These are phyloP conservation scores for Piper betle DNA, from an alignment of 164 flowering plant genomes.

Conservation along the genomic window DNA sequence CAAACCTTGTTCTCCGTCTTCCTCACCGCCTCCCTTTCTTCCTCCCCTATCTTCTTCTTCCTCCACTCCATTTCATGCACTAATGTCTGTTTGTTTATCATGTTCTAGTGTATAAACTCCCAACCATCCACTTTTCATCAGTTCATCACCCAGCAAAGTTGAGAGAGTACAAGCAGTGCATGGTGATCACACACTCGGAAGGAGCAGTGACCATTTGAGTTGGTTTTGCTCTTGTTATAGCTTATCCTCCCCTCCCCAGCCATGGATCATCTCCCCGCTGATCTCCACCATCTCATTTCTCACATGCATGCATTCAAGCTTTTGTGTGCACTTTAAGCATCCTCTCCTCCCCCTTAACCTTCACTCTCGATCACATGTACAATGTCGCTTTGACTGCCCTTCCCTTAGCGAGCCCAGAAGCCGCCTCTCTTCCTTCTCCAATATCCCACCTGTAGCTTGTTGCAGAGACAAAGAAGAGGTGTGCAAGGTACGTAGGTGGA, in stretches of 20 bases:
- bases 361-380: slow-evolving; percentile 39
- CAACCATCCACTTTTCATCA: neutral
- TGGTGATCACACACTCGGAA: neutral
- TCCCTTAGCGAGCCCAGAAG: slow-evolving; percentile 2
- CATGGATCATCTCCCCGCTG: slow-evolving; percentile 1
- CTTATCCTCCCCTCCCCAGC: neutral
- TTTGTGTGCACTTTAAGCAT: slow-evolving; percentile 41
- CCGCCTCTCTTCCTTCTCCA: slow-evolving; percentile 7
- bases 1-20: no score
- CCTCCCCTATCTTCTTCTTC: neutral
- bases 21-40: no score
- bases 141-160: neutral
- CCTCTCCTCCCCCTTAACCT: slow-evolving; percentile 12
- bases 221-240: neutral
- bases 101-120: neutral
- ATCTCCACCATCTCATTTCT: neutral
- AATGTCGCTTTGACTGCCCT: slow-evolving; percentile 28
- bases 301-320: slow-evolving; percentile 31
- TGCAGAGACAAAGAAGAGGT: slow-evolving; percentile 4
- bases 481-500: neutral
- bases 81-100: neutral
- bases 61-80: neutral
- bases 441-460: neutral
- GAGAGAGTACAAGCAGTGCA: neutral
- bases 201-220: neutral